phyloP scores from a whole-genome alignment of 1,284 basidiomycete genomes.

The Ceratobasidium sp. region DNA sequence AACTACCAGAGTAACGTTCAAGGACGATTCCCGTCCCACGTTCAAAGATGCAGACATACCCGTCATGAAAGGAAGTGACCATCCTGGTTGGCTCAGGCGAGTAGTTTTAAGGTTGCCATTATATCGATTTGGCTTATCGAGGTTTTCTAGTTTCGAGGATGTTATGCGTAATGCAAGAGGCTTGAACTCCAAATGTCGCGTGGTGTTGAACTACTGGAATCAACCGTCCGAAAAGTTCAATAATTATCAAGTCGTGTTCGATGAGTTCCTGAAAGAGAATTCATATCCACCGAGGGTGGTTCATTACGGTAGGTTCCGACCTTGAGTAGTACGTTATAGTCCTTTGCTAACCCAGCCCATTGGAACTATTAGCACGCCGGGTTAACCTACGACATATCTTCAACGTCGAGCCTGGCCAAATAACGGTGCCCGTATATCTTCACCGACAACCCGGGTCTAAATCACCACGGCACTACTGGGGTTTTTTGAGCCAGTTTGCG shows the following conservation, averaged over 20 bases:
- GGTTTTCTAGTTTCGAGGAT: not conserved
- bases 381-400: conserved; percentile 7
- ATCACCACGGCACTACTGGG: not conserved
- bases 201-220: conserved; percentile 6
- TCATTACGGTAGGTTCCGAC: not conserved
- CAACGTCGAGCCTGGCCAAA: not conserved
- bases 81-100: not conserved
- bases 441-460: not conserved
- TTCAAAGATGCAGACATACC: conserved; percentile 18
- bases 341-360: not conserved
- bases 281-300: not conserved
- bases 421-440: conserved; percentile 1
- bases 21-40: not conserved
- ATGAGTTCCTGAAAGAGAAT: not conserved
- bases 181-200: not conserved
- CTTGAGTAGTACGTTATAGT: not conserved
- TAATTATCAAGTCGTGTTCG: conserved; percentile 4
- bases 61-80: not conserved
- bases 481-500: conserved; percentile 15
- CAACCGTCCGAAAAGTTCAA: not conserved
- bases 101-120: not conserved
- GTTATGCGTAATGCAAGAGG: conserved; percentile 5
- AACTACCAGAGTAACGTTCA: not conserved
- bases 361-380: not conserved
- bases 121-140: not conserved